Conservation (phyloP, 306 rosid genomes). For the Cyclanthera cordifolia region DNA sequence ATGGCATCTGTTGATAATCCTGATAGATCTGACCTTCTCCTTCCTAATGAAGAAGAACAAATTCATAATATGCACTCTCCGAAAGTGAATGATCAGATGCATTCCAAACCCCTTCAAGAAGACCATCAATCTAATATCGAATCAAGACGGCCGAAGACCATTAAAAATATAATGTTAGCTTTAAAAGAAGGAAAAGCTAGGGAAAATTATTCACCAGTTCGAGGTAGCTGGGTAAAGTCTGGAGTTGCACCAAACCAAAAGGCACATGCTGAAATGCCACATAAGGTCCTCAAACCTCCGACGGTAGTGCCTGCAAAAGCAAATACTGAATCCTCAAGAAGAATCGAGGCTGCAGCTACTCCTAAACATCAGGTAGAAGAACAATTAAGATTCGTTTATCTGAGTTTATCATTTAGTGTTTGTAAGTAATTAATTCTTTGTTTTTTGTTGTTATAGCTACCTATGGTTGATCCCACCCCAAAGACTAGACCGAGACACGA, state of each 20-base stretch:
- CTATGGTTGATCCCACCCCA: slow-evolving; percentile 41
- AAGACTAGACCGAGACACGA: slow-evolving; percentile 55
- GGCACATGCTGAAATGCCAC: slow-evolving; percentile 34
- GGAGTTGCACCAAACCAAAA: slow-evolving; percentile 36
- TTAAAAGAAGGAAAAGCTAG: slow-evolving; percentile 70
- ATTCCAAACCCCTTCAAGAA: slow-evolving; percentile 30
- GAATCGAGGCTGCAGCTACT: slow-evolving; percentile 39
- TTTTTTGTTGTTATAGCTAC: slow-evolving; percentile 36
- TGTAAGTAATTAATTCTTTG: not conserved
- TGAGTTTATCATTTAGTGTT: not conserved
- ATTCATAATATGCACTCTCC: slow-evolving; percentile 23
- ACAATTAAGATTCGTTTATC: not conserved
- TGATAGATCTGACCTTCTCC: slow-evolving; percentile 42
- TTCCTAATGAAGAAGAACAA: slow-evolving; percentile 36
- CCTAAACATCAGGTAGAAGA: slow-evolving; percentile 68
- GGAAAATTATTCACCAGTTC: slow-evolving; percentile 77
- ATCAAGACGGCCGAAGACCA: slow-evolving; percentile 61
- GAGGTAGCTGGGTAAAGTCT: slow-evolving; percentile 45
- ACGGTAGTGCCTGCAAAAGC: slow-evolving; percentile 40
- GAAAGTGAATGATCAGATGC: slow-evolving; percentile 35
- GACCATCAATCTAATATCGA: slow-evolving; percentile 45
- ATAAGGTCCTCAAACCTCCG: slow-evolving; percentile 59
- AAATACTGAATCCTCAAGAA: slow-evolving; percentile 45
- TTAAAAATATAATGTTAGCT: slow-evolving; percentile 72
- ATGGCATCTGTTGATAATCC: slow-evolving; percentile 47